Base-by-base conservation (phyloP, 2,329 filamentous ascomycete genomes). In the Ramularia collo-cygni region DNA sequence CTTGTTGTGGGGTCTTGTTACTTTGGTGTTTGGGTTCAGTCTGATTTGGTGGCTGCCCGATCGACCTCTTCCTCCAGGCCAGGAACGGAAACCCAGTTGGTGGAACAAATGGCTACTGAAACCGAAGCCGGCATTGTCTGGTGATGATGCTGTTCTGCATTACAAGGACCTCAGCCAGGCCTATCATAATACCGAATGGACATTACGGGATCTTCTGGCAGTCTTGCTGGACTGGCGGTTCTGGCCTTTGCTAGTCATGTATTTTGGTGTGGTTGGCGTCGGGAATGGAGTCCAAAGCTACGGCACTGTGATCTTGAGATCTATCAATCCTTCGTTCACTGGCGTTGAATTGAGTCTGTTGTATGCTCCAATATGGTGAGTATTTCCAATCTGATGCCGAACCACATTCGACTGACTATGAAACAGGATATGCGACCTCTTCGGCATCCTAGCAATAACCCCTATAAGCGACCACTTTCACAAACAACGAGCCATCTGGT, bases 41-140 rank as follows among this genome's bases (percentile, higher is more conserved):
- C 71, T 95, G 24, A 73, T 95, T 2, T 94, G 86, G 85, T 95
- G 88, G 88, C 74, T 95, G 7, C 88, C 88, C 0, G 87, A 94
- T 54, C 77, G 88, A 2, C 88, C 88, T 3, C 66, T 83, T 2
- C 72, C 80, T 0, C 87, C 87, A 0, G 85, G 83, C n/a, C 67
- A 83, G 59, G 61, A 64, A 37, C 68, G 74, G 9, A 54, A 67
- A 26, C 65, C 65, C 15, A 70, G 63, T 4, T 70, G 74, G 33
- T 68, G 78, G 55, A 65, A 75, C 47, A 77, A 70, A 40, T 89
- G 75, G 70, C 61, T 93, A 4, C 88, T 88, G 0, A 56, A 69
- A 16, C 76, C 78, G 27, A 75, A 75, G 4, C 85, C 88, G 31
- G 85, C 81, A 0, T 70, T 95, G 37, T 78, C 66, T 0, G 86